A percentile compares a stretch with the other conserved stretches of the same genome.
These are phyloP conservation scores for Ceratobasidium sp. DNA, from an alignment of 1,284 basidiomycete species.

Conservation along the genomic window DNA sequence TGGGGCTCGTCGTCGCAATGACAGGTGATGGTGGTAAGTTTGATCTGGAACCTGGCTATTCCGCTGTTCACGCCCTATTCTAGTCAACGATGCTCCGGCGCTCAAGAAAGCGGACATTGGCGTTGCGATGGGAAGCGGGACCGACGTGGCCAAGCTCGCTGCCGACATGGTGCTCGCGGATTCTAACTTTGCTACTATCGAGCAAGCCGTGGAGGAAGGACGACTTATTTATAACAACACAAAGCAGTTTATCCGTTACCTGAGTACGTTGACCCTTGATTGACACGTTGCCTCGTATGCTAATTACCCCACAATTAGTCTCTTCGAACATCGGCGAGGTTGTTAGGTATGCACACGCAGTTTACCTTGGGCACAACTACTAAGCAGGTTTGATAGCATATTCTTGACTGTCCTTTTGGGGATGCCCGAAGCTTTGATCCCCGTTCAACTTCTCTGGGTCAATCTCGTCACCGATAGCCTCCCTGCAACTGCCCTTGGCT, in stretches of 20 bases:
- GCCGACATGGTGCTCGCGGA: slow-evolving; percentile 96
- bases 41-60: background rate
- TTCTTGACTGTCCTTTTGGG: slow-evolving; percentile 96
- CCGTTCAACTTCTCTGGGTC: slow-evolving; percentile 97
- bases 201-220: slow-evolving; percentile 96
- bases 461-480: slow-evolving; percentile 96
- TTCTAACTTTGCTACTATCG: slow-evolving; percentile 92
- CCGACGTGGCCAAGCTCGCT: slow-evolving; percentile 97
- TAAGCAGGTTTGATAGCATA: slow-evolving; percentile 66
- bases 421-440: slow-evolving; percentile 98
- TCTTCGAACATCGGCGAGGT: slow-evolving; percentile 99
- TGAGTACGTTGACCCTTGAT: slow-evolving; percentile 65
- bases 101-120: slow-evolving; percentile 98
- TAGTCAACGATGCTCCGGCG: slow-evolving; percentile 95
- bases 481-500: slow-evolving; percentile 97
- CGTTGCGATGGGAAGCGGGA: slow-evolving; percentile 98
- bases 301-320: slow-evolving; percentile 66
- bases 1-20: slow-evolving; percentile 98
- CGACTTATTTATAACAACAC: slow-evolving; percentile 99
- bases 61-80: slow-evolving; percentile 44
- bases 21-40: slow-evolving; percentile 47
- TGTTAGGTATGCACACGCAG: slow-evolving; percentile 67
- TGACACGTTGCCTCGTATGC: background rate
- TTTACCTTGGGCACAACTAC: slow-evolving; percentile 33
- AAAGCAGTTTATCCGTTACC: slow-evolving; percentile 95